Evolutionary conservation across 2,329 filamentous ascomycete genomes (phyloP), one percentile per base, ranked within the genome.

Genomic region (Cercospora citrullina): DNA sequence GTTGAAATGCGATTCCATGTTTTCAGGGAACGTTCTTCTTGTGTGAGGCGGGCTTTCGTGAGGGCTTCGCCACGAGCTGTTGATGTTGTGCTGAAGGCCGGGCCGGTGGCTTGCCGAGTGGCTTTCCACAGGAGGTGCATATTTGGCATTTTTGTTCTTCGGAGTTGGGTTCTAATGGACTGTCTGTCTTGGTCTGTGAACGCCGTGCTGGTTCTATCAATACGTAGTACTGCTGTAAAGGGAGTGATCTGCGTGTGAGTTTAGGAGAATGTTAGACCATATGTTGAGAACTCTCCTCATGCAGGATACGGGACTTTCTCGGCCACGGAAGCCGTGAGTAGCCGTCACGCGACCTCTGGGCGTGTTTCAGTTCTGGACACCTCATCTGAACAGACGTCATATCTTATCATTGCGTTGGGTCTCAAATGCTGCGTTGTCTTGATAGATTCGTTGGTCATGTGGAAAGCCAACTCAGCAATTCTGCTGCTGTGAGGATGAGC

Each of bases 101-200:
- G 61, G 9, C 45, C 61, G 48, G 61, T 55, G 61, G 61, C 61
- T 36, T 63, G 61, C 21, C 61, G 45, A 23, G 61, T 63, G n/a
- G 61, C 61, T 63, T 63, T 63, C 61, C 61, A 63, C 18, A 63
- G 61, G n/a, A 63, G 45, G 14, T 63, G 61, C 61, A 63, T 63
- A 4, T 36, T 55, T 33, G 23, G 14, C 14, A 55, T n/a, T 55
- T 53, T 28, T 9, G 5, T 28, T 55, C 23, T 26, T 55, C 14
- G 16, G 6, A 55, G 14, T 55, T n/a, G 23, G 0, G 6, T 9
- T n/a, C 12, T 5, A 55, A n/a, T 30, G 23, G 28, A 4, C n/a
- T 14, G 5, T 2, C 1, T 16, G 10, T 23, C 3, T n/a, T 53
- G 21, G 16, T 28, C 23, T 53, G 7, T 0, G 48, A 48, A 48